Percentiles rank a stretch among this genome's conserved stretches.
These are phyloP conservation scores for Collybia mongolica DNA, from an alignment of 768 basidiomycete genomes.

Conservation along the genomic window DNA sequence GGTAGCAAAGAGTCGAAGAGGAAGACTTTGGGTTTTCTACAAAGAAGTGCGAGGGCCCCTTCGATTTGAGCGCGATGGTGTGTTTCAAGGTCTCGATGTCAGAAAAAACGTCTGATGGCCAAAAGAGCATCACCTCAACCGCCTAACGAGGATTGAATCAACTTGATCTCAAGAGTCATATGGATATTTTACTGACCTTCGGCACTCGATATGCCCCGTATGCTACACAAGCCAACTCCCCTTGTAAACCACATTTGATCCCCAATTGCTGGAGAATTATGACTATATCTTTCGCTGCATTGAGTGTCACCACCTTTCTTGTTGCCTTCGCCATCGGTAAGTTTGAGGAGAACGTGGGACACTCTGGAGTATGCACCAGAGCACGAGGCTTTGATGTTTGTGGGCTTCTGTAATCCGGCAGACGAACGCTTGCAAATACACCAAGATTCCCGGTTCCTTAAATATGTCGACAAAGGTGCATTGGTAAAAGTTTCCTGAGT, in stretches of 20 bases:
- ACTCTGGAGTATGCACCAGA: no score
- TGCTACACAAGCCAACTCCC: constrained; percentile 8
- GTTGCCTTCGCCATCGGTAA: no score
- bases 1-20: neutral
- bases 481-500: no score
- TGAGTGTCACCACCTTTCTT: no score
- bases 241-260: constrained; percentile 8
- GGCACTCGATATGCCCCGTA: constrained; percentile 2
- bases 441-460: no score
- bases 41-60: constrained; percentile 3
- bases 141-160: neutral
- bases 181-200: constrained; percentile 1
- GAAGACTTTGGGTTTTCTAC: no score
- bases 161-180: neutral
- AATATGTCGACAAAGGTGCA: no score
- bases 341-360: no score
- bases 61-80: constrained; percentile 2
- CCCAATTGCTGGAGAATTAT: constrained; percentile 1
- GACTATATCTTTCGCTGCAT: neutral
- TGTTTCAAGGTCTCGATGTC: constrained; percentile 2
- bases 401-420: no score
- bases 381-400: no score
- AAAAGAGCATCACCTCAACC: constrained; percentile 6
- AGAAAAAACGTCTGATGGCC: neutral
- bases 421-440: no score